Evolutionary conservation across 139 green algal species (phyloP).

Genomic region (Closterium sp.): DNA sequence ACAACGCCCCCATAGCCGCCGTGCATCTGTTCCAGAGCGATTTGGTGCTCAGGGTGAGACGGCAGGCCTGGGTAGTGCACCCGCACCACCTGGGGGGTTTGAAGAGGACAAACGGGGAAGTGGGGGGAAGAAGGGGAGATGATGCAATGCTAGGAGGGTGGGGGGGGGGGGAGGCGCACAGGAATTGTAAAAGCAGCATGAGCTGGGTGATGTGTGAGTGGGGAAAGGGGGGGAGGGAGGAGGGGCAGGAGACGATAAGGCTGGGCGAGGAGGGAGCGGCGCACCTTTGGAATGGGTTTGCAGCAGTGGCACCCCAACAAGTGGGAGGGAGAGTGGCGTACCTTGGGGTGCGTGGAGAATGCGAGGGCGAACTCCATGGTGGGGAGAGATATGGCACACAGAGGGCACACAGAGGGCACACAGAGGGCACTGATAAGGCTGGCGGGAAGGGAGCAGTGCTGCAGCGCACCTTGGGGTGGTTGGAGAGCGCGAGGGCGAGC

Average conservation of each 20-base stretch:
- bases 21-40: conserved; percentile 86
- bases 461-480: conserved; percentile 78
- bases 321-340: too few relatives aligned
- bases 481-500: conserved; percentile 74
- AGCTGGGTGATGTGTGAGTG: background rate
- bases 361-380: too few relatives aligned
- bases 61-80: conserved; percentile 83
- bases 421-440: background rate
- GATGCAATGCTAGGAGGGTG: background rate
- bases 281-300: too few relatives aligned
- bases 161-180: too few relatives aligned
- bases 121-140: background rate
- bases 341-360: too few relatives aligned
- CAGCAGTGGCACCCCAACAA: too few relatives aligned
- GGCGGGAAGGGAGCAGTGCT: background rate
- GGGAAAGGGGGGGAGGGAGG: background rate
- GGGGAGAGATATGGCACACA: background rate
- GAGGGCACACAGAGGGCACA: background rate
- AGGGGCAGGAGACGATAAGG: too few relatives aligned
- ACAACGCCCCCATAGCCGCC: conserved; percentile 92
- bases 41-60: conserved; percentile 89
- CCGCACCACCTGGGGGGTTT: conserved; percentile 36
- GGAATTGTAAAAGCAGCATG: background rate
- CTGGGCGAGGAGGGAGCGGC: too few relatives aligned
- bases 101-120: background rate